Conservation (phyloP, 345 rosid species). For the Fremontodendron californicum region DNA sequence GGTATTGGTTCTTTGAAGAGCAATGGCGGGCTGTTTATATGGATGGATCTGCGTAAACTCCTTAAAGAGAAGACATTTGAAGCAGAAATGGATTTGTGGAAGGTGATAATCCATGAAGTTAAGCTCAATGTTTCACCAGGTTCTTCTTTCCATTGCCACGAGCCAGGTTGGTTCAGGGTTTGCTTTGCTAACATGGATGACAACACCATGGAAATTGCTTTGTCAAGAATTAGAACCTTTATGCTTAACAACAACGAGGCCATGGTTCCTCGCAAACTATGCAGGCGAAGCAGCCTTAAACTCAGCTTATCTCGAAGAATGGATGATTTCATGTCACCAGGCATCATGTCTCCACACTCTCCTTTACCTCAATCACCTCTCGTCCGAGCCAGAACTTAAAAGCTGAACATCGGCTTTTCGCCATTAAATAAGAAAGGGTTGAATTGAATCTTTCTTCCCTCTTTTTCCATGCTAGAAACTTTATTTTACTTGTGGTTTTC, state of each 20-base stretch:
- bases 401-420: not conserved
- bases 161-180: constrained; percentile 92
- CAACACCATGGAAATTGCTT: constrained; percentile 62
- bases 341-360: constrained; percentile 61
- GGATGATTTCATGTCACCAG: constrained; percentile 47
- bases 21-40: constrained; percentile 66
- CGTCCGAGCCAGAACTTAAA: constrained; percentile 57
- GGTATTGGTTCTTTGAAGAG: constrained; percentile 64
- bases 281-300: constrained; percentile 61
- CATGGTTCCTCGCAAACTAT: constrained; percentile 34
- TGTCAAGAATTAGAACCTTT: constrained; percentile 55
- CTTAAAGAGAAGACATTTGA: constrained; percentile 49
- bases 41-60: constrained; percentile 75
- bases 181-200: constrained; percentile 93
- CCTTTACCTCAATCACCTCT: constrained; percentile 73
- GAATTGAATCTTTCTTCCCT: not conserved
- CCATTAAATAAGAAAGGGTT: not conserved
- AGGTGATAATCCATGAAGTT: constrained; percentile 63
- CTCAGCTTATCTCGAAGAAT: constrained; percentile 52
- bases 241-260: constrained; percentile 41
- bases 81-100: constrained; percentile 63
- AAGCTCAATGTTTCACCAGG: constrained; percentile 92
- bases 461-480: not conserved
- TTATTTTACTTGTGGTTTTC: not conserved
- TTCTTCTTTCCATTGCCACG: constrained; percentile 71